Base-by-base conservation (phyloP, 2,329 filamentous ascomycete genomes). In the Fusarium annulatum region DNA sequence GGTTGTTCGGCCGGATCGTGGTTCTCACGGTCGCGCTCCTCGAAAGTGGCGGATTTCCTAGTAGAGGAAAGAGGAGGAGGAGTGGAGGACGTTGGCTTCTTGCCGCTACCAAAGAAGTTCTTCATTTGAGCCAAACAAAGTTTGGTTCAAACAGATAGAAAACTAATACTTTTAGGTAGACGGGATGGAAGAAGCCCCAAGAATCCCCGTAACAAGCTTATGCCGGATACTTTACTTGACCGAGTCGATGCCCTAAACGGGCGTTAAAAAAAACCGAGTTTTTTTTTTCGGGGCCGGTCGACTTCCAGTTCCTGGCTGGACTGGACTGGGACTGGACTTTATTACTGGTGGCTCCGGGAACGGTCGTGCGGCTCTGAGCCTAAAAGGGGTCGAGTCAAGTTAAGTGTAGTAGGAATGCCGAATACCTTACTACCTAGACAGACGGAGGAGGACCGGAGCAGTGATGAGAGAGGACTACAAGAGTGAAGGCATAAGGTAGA, bases 81-180 rank as follows among this genome's bases (percentile, higher is more conserved):
- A 65, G 63, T 61, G 41, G 69, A 72, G 65, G 72, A 61, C 52
- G 60, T 72, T 73, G 80, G 76, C 82, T 86, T 87, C 82, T 83
- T 84, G 76, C 76, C 81, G 71, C 78, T 79, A 74, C 79, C 81
- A 80, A 88, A 88, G 85, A 87, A 85, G 71, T 74, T 74, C 85
- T 87, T 88, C 86, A 88, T 88, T 84, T 81, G 80, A 78, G 67
- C 73, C 71, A 75, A 71, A 76, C 67, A 74, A 78, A 70, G 69
- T 65, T 70, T 60, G 64, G 71, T 56, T 61, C 53, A 56, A 52
- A 52, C 49, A 58, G 42, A 52, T 60, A 65, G 64, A 67, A 73
- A 59, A 61, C 43, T 60, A 67, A 73, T 59, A 61, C 43, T 60
- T 67, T 53, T 53, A 53, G 51, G 51, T 58, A 64, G 59, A 53